Evolutionary conservation across 192 early-diverging fungal genomes (phyloP), one percentile per base, ranked within the genome.

Genomic region (Gonapodya prolifera): DNA sequence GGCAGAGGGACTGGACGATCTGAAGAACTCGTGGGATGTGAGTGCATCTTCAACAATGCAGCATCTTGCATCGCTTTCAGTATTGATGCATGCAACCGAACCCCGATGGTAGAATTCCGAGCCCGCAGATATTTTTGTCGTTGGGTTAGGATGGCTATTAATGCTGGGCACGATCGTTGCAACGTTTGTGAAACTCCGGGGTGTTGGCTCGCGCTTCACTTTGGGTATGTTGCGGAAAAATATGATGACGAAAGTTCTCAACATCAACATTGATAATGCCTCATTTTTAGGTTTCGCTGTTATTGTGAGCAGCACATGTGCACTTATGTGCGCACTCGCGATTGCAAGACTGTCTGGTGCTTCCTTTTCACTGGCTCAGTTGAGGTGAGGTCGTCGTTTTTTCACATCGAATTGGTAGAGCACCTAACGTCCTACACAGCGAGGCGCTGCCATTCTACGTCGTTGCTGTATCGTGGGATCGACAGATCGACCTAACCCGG

Each of bases 361-460:
- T n/a, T 23, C 70, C 32, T 13, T 85, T 69, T 82, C 34, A 45
- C 18, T 84, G 30, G 79, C 83, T 29, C 75, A 85, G 77, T 76
- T 81, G 34, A 0, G 82, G 32, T n/a, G 35, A 34, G 1, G 16
- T 80, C 34, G 1, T 80, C 30, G 18, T 34, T 75, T 2, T 16
- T 32, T 2, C 30, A 34, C 69, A 18, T 17, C 17, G n/a, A 69
- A n/a, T 17, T n/a, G n/a, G n/a, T 75, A 18, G 8, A 34, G 73
- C 33, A 2, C 29, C 29, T 23, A 61, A 61, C 75, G 23, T 61
- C 17, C 29, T 76, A 28, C 75, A 16, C 71, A 85, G 89, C 75
- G 94, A 98, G 83, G 93, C 94, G 2, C 87, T 96, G 79, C 96
- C 96, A 1, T 95, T 96, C 83, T 89, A 96, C 69, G 91, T 93